Conservation (phyloP, 805 yeast species). For the Metschnikowia picachoensis region DNA sequence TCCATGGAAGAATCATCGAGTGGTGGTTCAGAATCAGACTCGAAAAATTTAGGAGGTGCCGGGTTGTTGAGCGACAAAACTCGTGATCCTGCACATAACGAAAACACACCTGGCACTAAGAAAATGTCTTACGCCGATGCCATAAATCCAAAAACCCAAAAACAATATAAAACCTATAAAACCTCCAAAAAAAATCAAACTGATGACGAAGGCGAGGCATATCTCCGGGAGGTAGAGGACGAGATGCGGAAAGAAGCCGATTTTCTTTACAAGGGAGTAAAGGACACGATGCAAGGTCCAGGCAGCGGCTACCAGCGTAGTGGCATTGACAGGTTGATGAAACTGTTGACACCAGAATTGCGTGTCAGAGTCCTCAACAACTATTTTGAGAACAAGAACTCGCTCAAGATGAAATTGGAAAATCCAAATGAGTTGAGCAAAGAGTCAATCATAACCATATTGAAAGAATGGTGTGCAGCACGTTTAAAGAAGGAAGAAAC, state of each 20-base stretch:
- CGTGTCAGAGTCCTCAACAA: neutral
- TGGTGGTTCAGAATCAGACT: neutral
- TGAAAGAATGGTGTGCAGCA: neutral
- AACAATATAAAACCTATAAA: too few relatives aligned
- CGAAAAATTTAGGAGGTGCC: neutral
- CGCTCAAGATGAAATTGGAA: neutral
- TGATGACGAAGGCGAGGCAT: too few relatives aligned
- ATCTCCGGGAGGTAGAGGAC: too few relatives aligned
- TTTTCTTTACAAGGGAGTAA: neutral
- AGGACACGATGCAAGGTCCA: neutral
- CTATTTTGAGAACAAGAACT: neutral
- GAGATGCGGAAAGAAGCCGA: neutral
- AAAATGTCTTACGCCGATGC: neutral
- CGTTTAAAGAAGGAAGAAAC: too few relatives aligned
- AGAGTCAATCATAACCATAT: neutral
- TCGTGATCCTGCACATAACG: neutral
- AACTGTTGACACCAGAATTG: neutral
- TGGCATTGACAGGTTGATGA: neutral
- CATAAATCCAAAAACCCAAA: neutral
- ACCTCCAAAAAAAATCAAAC: too few relatives aligned
- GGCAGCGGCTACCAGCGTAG: neutral
- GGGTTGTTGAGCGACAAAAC: neutral
- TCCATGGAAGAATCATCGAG: neutral
- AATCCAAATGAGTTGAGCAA: neutral
- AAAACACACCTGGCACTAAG: neutral